Conservation (phyloP, 1,284 basidiomycete genomes). For the Omphalotus olearius region DNA sequence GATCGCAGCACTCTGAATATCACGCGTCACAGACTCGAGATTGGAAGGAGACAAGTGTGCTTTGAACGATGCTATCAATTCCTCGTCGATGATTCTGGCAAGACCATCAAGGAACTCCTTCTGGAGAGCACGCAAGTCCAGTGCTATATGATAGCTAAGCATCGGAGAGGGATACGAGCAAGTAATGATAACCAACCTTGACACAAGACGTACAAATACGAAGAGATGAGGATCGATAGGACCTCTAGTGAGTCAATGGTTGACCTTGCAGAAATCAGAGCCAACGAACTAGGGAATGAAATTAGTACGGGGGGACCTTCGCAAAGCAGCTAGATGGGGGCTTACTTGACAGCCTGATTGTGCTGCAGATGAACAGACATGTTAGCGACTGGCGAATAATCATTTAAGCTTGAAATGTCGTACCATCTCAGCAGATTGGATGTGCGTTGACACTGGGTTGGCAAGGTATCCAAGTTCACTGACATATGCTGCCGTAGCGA, state of each 20-base stretch:
- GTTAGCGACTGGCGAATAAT: neutral
- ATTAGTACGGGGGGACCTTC: slow-evolving; percentile 7
- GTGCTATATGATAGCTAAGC: slow-evolving; percentile 35
- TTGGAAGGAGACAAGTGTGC: slow-evolving; percentile 31
- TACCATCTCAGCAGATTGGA: slow-evolving; percentile 59
- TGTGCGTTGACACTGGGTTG: slow-evolving; percentile 80
- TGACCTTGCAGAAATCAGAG: slow-evolving; percentile 75
- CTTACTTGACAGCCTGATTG: slow-evolving; percentile 82
- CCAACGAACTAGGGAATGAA: slow-evolving; percentile 56
- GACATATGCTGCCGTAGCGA: slow-evolving; percentile 77
- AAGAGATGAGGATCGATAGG: slow-evolving; percentile 66
- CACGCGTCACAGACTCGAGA: slow-evolving; percentile 23
- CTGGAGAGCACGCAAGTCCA: slow-evolving; percentile 75
- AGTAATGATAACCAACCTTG: slow-evolving; percentile 41
- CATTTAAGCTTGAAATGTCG: neutral
- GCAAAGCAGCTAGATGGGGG: slow-evolving; percentile 13
- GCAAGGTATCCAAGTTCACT: slow-evolving; percentile 82
- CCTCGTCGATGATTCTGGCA: slow-evolving; percentile 44
- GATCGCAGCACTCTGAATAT: slow-evolving; percentile 38
- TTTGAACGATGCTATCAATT: slow-evolving; percentile 46
- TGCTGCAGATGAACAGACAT: slow-evolving; percentile 64
- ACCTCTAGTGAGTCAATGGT: slow-evolving; percentile 77
- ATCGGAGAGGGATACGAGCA: neutral
- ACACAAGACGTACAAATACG: slow-evolving; percentile 74
- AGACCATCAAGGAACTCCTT: slow-evolving; percentile 54